A percentile compares a stretch with the other conserved stretches of the same genome.
Conservation (phyloP, 2,329 filamentous ascomycete genomes). For the Sphaerostilbella broomeana region DNA sequence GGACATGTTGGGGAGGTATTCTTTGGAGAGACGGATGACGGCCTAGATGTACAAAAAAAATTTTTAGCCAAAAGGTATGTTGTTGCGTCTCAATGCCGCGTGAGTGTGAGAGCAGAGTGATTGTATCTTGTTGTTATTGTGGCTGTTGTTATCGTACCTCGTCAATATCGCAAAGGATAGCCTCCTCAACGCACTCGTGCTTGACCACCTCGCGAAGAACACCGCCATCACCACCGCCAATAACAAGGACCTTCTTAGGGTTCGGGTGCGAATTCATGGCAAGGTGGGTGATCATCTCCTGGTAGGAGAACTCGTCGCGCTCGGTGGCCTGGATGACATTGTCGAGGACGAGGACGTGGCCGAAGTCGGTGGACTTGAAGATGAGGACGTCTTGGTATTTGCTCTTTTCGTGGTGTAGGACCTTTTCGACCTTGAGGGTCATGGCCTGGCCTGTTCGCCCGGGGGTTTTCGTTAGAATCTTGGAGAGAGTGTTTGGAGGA, state of each 20-base stretch:
- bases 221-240: slow-evolving; percentile 94
- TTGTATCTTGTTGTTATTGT: too few species aligned
- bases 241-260: slow-evolving; percentile 97
- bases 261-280: slow-evolving; percentile 98
- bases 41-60: too few species aligned
- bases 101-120: too few species aligned
- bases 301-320: slow-evolving; percentile 98
- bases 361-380: slow-evolving; percentile 97
- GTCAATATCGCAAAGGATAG: slow-evolving; percentile 95
- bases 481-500: too few species aligned
- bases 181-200: slow-evolving; percentile 95
- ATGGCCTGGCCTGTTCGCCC: slow-evolving; percentile 92
- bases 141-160: slow-evolving; percentile 52
- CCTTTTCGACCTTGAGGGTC: slow-evolving; percentile 95
- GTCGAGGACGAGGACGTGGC: slow-evolving; percentile 92
- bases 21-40: slow-evolving; percentile 95
- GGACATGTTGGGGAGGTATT: slow-evolving; percentile 93
- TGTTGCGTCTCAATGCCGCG: too few species aligned
- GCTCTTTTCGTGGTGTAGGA: slow-evolving; percentile 98
- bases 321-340: slow-evolving; percentile 99
- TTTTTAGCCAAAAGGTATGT: too few species aligned
- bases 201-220: slow-evolving; percentile 98
- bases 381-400: slow-evolving; percentile 98
- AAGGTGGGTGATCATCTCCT: slow-evolving; percentile 99
- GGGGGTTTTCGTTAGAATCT: neutral